Evolutionary conservation across 2,329 filamentous ascomycete species (phyloP).

Genomic region (Graphium sp.): DNA sequence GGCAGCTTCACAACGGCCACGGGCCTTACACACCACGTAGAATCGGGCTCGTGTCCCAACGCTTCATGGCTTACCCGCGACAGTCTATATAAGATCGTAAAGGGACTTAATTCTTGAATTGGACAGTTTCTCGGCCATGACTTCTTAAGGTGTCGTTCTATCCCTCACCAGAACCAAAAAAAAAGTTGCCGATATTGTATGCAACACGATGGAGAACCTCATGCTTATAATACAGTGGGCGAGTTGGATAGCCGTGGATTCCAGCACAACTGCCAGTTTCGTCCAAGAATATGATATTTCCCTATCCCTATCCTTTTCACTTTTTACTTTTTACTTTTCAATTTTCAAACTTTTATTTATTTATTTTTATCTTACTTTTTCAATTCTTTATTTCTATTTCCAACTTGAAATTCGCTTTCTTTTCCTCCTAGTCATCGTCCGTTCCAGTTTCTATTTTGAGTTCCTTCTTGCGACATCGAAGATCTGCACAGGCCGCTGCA

Average conservation of each 20-base stretch:
- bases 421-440: neutral
- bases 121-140: neutral
- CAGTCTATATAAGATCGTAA: constrained; percentile 25
- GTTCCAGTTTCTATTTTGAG: neutral
- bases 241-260: no score
- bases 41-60: constrained; percentile 30
- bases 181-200: no score
- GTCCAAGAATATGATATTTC: no score
- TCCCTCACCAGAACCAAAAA: no score
- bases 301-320: no score
- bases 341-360: constrained; percentile 2
- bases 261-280: no score
- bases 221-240: no score
- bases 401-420: neutral
- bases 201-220: no score
- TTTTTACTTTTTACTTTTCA: constrained; percentile 1
- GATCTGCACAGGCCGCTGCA: no score
- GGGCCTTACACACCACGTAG: constrained; percentile 38
- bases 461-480: neutral
- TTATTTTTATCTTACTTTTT: neutral
- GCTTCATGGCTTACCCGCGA: constrained; percentile 28
- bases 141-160: no score
- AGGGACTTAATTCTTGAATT: no score
- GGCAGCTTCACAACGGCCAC: constrained; percentile 26
- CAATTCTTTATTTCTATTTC: neutral